A percentile compares a stretch with the other conserved stretches of the same genome.
Evolutionary conservation across 2,329 filamentous ascomycete genomes (phyloP).

Genomic region (Penicillium fuscoglaucum): DNA sequence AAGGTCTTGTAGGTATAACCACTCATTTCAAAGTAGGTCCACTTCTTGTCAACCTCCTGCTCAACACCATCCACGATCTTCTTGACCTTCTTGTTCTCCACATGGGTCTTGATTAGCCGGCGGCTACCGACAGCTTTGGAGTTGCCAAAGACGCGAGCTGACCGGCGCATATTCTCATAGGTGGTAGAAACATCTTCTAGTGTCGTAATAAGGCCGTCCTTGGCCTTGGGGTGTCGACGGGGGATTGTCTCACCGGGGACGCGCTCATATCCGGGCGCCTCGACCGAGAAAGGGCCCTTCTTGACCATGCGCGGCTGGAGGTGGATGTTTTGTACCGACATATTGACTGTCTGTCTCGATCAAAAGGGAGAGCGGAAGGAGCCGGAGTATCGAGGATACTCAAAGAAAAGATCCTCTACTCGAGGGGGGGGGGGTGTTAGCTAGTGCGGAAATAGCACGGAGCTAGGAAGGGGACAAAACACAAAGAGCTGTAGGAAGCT

Average conservation of each 20-base stretch:
- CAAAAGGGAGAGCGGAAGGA: constrained; percentile 4
- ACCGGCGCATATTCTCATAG: constrained; percentile 73
- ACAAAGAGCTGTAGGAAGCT: not conserved
- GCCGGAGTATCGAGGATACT: constrained; percentile 3
- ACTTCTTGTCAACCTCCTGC: constrained; percentile 81
- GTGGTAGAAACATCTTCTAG: constrained; percentile 71
- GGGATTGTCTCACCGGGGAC: constrained; percentile 81
- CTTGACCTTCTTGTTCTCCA: constrained; percentile 84
- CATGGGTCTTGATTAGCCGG: constrained; percentile 73
- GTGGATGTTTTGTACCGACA: constrained; percentile 35
- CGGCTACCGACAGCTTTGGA: constrained; percentile 69
- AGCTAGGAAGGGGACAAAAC: not conserved
- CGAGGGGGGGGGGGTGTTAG: constrained; percentile 9
- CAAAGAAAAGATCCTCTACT: constrained; percentile 16
- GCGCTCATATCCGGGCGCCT: constrained; percentile 66
- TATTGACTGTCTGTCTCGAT: constrained; percentile 24
- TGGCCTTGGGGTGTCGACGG: constrained; percentile 69
- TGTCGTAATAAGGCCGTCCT: constrained; percentile 68
- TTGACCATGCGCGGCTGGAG: constrained; percentile 57
- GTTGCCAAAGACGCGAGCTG: constrained; percentile 63
- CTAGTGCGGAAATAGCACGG: constrained; percentile 5
- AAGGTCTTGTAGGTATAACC: constrained; percentile 76
- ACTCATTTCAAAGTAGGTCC: constrained; percentile 84
- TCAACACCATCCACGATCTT: constrained; percentile 82
- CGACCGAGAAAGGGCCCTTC: constrained; percentile 72